These are phyloP conservation scores for Ceratocystis albifundus DNA, from an alignment of 2,329 filamentous ascomycete genomes.

Conservation along the genomic window DNA sequence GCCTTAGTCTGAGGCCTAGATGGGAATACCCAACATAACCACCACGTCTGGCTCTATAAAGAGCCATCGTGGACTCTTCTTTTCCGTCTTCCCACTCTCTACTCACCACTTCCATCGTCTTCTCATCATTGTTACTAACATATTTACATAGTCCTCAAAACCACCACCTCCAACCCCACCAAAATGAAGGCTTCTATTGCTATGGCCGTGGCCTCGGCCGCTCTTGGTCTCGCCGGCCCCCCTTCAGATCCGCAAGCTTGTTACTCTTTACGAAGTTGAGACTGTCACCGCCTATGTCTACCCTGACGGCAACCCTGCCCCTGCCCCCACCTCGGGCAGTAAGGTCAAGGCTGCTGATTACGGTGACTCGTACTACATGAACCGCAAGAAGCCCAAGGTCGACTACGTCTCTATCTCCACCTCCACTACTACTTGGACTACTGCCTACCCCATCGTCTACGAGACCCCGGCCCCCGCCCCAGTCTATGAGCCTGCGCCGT, in stretches of 20 bases:
- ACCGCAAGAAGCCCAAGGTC: slow-evolving; percentile 17
- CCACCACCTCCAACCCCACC: slow-evolving; percentile 22
- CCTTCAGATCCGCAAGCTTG: slow-evolving; percentile 33
- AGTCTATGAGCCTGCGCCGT: slow-evolving; percentile 24
- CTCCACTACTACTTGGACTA: slow-evolving; percentile 17
- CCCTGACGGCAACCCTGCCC: slow-evolving; percentile 25
- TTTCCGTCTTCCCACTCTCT: neutral
- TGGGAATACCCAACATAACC: no score
- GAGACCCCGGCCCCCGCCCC: slow-evolving; percentile 24
- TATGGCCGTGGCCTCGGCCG: slow-evolving; percentile 37
- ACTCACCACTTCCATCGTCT: neutral
- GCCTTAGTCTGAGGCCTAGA: no score
- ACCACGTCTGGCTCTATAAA: no score
- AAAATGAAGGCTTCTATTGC: slow-evolving; percentile 43
- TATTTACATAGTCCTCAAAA: neutral
- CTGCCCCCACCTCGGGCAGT: slow-evolving; percentile 20
- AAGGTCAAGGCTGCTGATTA: slow-evolving; percentile 18
- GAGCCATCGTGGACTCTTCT: neutral
- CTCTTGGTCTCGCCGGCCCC: slow-evolving; percentile 39
- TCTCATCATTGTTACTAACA: neutral
- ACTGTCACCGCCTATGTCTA: slow-evolving; percentile 33
- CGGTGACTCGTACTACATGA: slow-evolving; percentile 18
- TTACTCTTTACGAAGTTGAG: slow-evolving; percentile 34
- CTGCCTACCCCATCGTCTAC: slow-evolving; percentile 28
- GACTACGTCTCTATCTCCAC: slow-evolving; percentile 20